Conservation (phyloP, 257 asterid genomes). For the Ajuga chamaepitys region DNA sequence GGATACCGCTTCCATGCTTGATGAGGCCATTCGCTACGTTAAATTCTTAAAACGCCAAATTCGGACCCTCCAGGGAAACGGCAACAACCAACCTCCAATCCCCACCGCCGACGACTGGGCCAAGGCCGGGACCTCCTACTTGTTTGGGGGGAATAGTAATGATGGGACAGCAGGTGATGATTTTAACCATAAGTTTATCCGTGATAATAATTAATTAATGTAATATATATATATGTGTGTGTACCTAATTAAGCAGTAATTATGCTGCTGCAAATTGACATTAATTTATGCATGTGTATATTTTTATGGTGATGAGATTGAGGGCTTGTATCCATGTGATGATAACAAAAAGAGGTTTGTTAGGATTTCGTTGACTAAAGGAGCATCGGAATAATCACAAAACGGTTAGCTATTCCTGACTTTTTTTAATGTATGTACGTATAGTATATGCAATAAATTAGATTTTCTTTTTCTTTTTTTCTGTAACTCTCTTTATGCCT, state of each 20-base stretch:
- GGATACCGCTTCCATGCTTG: slow-evolving; percentile 93
- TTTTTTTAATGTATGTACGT: slow-evolving; percentile 27
- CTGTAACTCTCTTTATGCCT: slow-evolving; percentile 38
- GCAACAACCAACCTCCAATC: slow-evolving; percentile 15
- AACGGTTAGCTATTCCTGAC: slow-evolving; percentile 46
- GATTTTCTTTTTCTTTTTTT: slow-evolving; percentile 10
- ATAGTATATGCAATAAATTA: slow-evolving; percentile 12
- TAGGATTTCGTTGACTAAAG: slow-evolving; percentile 73
- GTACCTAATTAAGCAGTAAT: background rate
- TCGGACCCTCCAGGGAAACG: slow-evolving; percentile 37
- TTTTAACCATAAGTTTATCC: slow-evolving; percentile 26
- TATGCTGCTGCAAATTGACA: background rate
- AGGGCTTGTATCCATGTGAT: slow-evolving; percentile 27
- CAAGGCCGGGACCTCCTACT: slow-evolving; percentile 2
- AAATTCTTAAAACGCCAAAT: slow-evolving; percentile 79
- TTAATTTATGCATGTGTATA: background rate
- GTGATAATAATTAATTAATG: background rate
- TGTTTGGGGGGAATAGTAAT: slow-evolving; percentile 22
- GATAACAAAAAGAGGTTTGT: slow-evolving; percentile 50
- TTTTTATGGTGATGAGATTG: slow-evolving; percentile 2
- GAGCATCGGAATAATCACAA: slow-evolving; percentile 53
- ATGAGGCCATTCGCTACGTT: slow-evolving; percentile 81
- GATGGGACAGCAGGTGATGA: slow-evolving; percentile 10
- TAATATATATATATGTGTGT: too few relatives aligned
- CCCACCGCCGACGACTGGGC: slow-evolving; percentile 23